A percentile compares a stretch with the other conserved stretches of the same genome.
phyloP scores from a whole-genome alignment of 1,284 basidiomycete species.

The Garcileccinum viscosum region DNA sequence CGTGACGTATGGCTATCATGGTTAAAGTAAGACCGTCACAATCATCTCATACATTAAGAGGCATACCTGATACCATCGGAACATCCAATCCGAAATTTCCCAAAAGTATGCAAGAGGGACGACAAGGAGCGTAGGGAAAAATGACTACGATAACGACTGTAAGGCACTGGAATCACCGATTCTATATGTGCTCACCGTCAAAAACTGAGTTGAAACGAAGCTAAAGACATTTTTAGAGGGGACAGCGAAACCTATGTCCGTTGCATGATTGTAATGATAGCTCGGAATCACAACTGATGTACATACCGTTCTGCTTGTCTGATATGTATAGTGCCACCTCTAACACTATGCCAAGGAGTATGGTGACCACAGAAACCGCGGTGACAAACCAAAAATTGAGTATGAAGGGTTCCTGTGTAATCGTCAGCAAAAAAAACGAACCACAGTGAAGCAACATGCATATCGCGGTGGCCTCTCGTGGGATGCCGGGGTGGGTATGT shows the following conservation, averaged over 20 bases:
- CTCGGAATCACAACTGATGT: neutral
- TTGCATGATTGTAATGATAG: neutral
- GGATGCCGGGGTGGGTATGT: constrained; percentile 51
- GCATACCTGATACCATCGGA: constrained; percentile 56
- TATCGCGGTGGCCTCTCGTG: constrained; percentile 47
- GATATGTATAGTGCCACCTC: constrained; percentile 53
- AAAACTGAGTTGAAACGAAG: constrained; percentile 57
- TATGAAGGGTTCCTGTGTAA: constrained; percentile 50
- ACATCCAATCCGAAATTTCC: constrained; percentile 55
- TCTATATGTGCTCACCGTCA: constrained; percentile 51
- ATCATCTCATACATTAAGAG: constrained; percentile 4
- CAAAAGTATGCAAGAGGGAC: constrained; percentile 45
- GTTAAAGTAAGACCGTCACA: constrained; percentile 26
- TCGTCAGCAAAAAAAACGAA: neutral
- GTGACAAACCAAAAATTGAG: constrained; percentile 51
- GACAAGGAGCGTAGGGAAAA: constrained; percentile 59
- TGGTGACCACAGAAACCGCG: constrained; percentile 48
- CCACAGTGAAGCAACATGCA: constrained; percentile 39
- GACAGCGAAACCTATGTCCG: constrained; percentile 55
- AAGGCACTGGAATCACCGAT: constrained; percentile 2
- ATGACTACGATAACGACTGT: constrained; percentile 47
- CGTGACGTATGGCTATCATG: constrained; percentile 57
- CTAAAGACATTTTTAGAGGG: constrained; percentile 54
- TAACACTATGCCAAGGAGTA: constrained; percentile 54
- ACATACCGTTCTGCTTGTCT: constrained; percentile 48